These are phyloP conservation scores for Solanum aculeatissimum DNA, from an alignment of 305 asterid species.

Conservation along the genomic window DNA sequence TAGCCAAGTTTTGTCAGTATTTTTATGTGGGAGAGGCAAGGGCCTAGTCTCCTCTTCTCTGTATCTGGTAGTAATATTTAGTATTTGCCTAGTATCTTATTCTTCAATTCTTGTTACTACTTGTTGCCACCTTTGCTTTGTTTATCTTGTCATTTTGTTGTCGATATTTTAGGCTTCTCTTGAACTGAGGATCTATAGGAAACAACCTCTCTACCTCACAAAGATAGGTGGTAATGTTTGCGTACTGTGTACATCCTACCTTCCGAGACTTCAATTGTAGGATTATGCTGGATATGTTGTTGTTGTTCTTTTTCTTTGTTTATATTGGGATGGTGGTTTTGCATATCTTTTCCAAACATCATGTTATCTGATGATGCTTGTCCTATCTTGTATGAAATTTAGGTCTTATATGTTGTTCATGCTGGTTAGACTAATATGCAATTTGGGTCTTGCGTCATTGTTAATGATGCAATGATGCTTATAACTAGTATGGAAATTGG, in stretches of 20 bases:
- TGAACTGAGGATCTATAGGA: background rate
- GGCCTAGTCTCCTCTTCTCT: background rate
- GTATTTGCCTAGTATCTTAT: background rate
- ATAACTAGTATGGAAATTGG: background rate
- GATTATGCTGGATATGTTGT: too few species aligned
- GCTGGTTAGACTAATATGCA: background rate
- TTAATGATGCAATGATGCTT: background rate
- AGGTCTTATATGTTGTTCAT: background rate
- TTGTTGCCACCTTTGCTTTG: background rate
- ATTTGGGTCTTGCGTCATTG: background rate
- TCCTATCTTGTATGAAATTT: background rate
- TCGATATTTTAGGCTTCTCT: background rate
- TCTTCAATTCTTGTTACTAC: background rate
- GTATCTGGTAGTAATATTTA: background rate
- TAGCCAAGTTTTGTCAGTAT: background rate
- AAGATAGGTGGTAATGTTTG: background rate
- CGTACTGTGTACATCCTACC: too few species aligned
- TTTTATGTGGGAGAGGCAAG: background rate
- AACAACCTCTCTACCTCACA: background rate
- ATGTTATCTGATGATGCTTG: background rate
- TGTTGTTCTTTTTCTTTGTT: background rate
- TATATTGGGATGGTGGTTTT: background rate
- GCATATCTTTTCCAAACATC: background rate
- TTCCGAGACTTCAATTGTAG: too few species aligned
- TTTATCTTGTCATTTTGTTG: background rate